Percentiles rank a stretch among this genome's conserved stretches.
phyloP scores from a whole-genome alignment of 257 asterid species.

The Anisodus tanguticus region DNA sequence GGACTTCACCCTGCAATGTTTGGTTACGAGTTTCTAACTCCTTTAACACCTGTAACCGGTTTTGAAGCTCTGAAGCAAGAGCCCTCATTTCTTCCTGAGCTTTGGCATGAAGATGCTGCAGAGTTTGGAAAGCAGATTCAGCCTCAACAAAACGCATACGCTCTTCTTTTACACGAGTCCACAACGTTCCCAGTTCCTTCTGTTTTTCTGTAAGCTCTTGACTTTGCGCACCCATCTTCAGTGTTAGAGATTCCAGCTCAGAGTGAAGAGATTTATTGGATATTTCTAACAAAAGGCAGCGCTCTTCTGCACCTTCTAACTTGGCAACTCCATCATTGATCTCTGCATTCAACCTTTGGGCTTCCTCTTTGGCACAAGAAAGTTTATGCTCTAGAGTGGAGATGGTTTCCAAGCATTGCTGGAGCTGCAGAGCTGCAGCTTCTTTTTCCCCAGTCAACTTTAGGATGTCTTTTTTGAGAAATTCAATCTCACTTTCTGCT shows the following conservation, averaged over 20 bases:
- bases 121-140: slow-evolving; percentile 91
- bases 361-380: slow-evolving; percentile 63
- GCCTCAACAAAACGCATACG: slow-evolving; percentile 89
- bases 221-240: slow-evolving; percentile 74
- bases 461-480: slow-evolving; percentile 60
- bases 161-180: slow-evolving; percentile 92
- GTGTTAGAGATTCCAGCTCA: slow-evolving; percentile 75
- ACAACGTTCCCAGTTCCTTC: slow-evolving; percentile 76
- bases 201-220: slow-evolving; percentile 92
- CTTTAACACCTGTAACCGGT: slow-evolving; percentile 61
- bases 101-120: slow-evolving; percentile 88
- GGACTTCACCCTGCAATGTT: slow-evolving; percentile 70
- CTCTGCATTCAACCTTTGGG: slow-evolving; percentile 65
- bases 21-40: slow-evolving; percentile 61
- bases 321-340: slow-evolving; percentile 61
- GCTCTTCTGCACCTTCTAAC: slow-evolving; percentile 81
- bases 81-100: slow-evolving; percentile 87
- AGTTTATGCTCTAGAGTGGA: slow-evolving; percentile 65
- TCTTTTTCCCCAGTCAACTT: slow-evolving; percentile 73
- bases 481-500: slow-evolving; percentile 74
- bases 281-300: slow-evolving; percentile 63
- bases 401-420: slow-evolving; percentile 67
- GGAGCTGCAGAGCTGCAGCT: slow-evolving; percentile 59
- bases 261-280: slow-evolving; percentile 77
- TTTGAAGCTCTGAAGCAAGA: slow-evolving; percentile 72